A percentile compares a stretch with the other conserved stretches of the same genome.
These are phyloP conservation scores for Glebionis coronaria DNA, from an alignment of 129 eudicot genomes.

Conservation along the genomic window DNA sequence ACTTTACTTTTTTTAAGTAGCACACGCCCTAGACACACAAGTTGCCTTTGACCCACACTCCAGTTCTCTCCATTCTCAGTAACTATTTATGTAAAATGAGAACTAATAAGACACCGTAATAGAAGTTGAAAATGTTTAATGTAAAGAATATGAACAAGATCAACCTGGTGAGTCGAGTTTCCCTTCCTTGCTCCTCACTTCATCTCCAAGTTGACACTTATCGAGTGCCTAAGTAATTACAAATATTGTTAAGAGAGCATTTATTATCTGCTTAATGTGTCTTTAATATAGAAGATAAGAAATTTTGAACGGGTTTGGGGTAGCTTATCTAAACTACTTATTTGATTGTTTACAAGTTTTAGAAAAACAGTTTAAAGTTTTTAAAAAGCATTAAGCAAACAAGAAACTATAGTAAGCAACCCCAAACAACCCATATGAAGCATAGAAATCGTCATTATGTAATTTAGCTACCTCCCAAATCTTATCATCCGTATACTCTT, in stretches of 20 bases:
- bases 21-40: constrained; percentile 72
- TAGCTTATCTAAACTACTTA: neutral
- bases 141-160: constrained; percentile 1
- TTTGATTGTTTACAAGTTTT: too few species aligned
- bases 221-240: constrained; percentile 49
- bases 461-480: constrained; percentile 82
- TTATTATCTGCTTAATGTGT: too few species aligned
- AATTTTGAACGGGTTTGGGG: neutral
- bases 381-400: neutral
- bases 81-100: constrained; percentile 22
- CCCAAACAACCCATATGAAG: neutral
- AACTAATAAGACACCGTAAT: neutral
- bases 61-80: constrained; percentile 71
- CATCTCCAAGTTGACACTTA: constrained; percentile 93
- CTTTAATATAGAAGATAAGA: neutral
- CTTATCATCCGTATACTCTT: constrained; percentile 75
- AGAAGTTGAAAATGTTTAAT: neutral
- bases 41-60: constrained; percentile 86
- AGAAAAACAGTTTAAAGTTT: too few species aligned
- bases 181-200: constrained; percentile 74
- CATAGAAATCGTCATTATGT: neutral
- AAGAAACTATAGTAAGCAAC: neutral
- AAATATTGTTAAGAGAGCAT: constrained; percentile 4
- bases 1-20: constrained; percentile 68
- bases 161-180: constrained; percentile 71